A percentile compares a stretch with the other conserved stretches of the same genome.
These are phyloP conservation scores for Tricholomella constricta DNA, from an alignment of 768 basidiomycete species.

Conservation along the genomic window DNA sequence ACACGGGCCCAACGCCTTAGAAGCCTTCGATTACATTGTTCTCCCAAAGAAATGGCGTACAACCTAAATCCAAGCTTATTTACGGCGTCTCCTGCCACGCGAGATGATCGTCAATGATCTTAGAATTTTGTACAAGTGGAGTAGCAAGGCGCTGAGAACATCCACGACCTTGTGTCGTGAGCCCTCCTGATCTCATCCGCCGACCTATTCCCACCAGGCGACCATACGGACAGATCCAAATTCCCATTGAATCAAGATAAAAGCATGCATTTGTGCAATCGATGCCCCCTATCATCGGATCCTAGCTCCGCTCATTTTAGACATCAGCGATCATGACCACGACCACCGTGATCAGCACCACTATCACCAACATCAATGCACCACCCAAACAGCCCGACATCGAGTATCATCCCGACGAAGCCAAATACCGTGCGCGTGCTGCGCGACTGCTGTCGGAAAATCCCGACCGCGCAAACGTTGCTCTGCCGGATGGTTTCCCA, in stretches of 20 bases:
- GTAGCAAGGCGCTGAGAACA: not conserved
- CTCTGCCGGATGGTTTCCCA: conserved; percentile 42
- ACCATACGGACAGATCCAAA: not conserved
- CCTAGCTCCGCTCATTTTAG: not conserved
- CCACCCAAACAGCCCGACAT: conserved; percentile 42
- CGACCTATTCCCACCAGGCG: not conserved
- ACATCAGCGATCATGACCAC: conserved; percentile 3
- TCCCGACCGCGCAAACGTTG: conserved; percentile 32
- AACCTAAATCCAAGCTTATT: not conserved
- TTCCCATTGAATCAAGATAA: conserved; percentile 6
- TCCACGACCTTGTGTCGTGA: not conserved
- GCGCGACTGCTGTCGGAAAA: conserved; percentile 40
- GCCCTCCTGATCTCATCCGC: not conserved
- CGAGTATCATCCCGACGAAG: conserved; percentile 43
- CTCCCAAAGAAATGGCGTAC: not conserved
- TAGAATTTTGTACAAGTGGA: not conserved
- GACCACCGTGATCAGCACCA: not conserved
- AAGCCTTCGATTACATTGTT: not conserved
- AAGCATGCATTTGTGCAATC: not conserved
- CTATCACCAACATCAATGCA: not conserved
- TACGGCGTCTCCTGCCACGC: not conserved
- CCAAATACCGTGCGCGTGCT: conserved; percentile 38
- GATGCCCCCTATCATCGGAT: conserved; percentile 4
- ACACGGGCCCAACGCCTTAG: not conserved
- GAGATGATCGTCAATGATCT: not conserved